Evolutionary conservation across 352 stramenopile species (phyloP).

Genomic region (Globisporangium ultimum): DNA sequence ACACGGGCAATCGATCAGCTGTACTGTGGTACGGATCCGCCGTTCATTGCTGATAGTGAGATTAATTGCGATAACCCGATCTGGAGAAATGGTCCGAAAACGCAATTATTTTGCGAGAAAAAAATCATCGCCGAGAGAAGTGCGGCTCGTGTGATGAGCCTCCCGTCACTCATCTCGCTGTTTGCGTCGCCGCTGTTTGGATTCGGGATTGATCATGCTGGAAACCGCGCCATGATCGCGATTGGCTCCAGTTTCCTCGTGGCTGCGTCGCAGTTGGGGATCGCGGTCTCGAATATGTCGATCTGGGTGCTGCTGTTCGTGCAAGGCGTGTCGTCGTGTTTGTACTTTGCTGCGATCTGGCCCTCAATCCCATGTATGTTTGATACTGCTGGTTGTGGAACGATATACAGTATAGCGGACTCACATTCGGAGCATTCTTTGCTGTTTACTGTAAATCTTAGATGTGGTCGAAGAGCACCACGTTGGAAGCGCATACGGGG

Average conservation of each 20-base stretch:
- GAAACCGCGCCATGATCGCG: constrained; percentile 52
- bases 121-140: constrained; percentile 38
- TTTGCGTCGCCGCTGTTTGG: constrained; percentile 71
- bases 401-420: not conserved
- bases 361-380: constrained; percentile 65
- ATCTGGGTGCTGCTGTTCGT: constrained; percentile 63
- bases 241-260: constrained; percentile 46
- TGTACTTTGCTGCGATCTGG: constrained; percentile 84
- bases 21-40: constrained; percentile 22
- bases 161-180: constrained; percentile 78
- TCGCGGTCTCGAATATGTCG: constrained; percentile 40
- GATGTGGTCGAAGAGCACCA: constrained; percentile 71
- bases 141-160: constrained; percentile 58
- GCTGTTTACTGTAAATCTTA: constrained; percentile 7
- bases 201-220: constrained; percentile 66
- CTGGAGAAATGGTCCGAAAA: constrained; percentile 36
- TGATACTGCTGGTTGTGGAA: not conserved
- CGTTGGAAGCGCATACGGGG: constrained; percentile 76
- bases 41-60: constrained; percentile 36
- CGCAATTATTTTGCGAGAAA: constrained; percentile 31
- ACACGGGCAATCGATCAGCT: constrained; percentile 29
- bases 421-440: not conserved
- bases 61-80: constrained; percentile 44
- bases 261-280: constrained; percentile 55
- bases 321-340: constrained; percentile 74